Evolutionary conservation across 441 rosid genomes (phyloP).

Genomic region (Bruguiera hainesii): DNA sequence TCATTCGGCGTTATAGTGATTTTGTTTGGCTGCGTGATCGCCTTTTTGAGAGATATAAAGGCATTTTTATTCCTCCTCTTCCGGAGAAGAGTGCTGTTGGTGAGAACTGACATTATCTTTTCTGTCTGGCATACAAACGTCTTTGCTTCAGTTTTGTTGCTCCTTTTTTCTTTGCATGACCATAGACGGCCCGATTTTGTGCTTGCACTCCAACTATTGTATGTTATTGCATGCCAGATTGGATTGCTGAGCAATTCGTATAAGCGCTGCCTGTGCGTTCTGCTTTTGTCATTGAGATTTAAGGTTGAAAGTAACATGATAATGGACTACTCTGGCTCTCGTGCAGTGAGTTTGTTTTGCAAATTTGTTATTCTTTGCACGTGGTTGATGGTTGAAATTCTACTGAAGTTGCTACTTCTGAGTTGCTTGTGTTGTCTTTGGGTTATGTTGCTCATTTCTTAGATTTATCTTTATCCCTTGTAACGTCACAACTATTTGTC

Average conservation of each 20-base stretch:
- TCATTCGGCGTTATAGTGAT: constrained; percentile 76
- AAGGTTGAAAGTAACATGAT: too few relatives aligned
- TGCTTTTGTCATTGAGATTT: too few relatives aligned
- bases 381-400: neutral
- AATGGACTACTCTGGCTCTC: neutral
- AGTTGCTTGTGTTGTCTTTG: neutral
- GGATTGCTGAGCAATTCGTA: too few relatives aligned
- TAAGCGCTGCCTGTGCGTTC: too few relatives aligned
- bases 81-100: constrained; percentile 99
- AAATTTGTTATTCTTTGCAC: neutral
- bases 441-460: neutral
- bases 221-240: too few relatives aligned
- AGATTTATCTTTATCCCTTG: neutral
- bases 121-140: neutral
- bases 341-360: neutral
- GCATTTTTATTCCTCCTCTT: constrained; percentile 90
- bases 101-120: constrained; percentile 25
- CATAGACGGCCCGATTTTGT: too few relatives aligned
- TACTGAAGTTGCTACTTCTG: neutral
- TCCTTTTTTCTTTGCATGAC: neutral
- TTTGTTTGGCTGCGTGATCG: constrained; percentile 79
- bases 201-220: too few relatives aligned
- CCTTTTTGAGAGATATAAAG: constrained; percentile 76
- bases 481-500: neutral
- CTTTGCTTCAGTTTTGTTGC: neutral